phyloP scores from a whole-genome alignment of 1,139 yeast genomes.

The Pichia inconspicua region DNA sequence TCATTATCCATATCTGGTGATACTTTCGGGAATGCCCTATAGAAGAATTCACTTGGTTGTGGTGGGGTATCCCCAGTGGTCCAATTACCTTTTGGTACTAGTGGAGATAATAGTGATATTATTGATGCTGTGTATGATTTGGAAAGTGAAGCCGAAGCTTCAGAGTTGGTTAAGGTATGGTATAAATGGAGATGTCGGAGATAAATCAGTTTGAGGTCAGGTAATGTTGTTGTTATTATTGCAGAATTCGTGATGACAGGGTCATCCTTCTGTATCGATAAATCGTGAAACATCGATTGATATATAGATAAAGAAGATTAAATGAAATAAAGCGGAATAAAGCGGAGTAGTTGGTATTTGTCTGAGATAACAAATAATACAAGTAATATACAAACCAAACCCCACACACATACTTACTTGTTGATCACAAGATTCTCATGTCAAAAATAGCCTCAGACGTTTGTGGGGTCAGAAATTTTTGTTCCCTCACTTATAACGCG shows the following conservation, averaged over 20 bases:
- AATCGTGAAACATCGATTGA: background rate
- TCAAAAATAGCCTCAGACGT: background rate
- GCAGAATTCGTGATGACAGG: background rate
- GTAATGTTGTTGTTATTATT: background rate
- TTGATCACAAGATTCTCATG: background rate
- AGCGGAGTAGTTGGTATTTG: no score
- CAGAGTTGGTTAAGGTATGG: background rate
- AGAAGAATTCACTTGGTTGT: slow-evolving; percentile 24
- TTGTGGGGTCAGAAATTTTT: background rate
- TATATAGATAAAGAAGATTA: no score
- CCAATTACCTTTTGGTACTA: slow-evolving; percentile 24
- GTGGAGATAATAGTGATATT: slow-evolving; percentile 27
- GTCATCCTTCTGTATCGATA: background rate
- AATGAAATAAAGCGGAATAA: no score
- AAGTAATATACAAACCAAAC: background rate
- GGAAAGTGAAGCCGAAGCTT: background rate
- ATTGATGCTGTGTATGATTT: slow-evolving; percentile 11
- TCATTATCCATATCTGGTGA: slow-evolving; percentile 33
- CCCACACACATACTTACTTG: background rate
- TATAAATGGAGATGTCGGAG: slow-evolving; percentile 3
- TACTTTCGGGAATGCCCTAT: slow-evolving; percentile 32
- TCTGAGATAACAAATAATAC: no score
- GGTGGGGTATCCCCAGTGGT: slow-evolving; percentile 27
- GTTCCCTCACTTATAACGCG: background rate
- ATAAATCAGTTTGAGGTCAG: background rate